phyloP scores from a whole-genome alignment of 805 yeast genomes.

The Metschnikowia sp. region DNA sequence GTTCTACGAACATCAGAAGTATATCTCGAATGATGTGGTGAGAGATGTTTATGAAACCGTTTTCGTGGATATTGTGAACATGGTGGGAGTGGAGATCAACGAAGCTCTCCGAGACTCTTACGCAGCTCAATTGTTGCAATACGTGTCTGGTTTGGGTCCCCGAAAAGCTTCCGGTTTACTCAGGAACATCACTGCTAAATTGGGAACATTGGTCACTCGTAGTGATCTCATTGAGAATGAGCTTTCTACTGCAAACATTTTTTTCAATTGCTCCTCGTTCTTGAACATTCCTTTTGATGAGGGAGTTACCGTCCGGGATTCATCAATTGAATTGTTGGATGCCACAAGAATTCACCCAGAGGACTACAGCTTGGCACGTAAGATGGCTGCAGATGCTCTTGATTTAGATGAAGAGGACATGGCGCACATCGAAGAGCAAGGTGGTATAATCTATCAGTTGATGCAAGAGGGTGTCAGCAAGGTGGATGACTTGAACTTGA shows the following conservation, averaged over 20 bases:
- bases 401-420: slow-evolving; percentile 94
- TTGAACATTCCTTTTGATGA: slow-evolving; percentile 71
- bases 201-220: slow-evolving; percentile 60
- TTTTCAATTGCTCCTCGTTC: slow-evolving; percentile 90
- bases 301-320: slow-evolving; percentile 49
- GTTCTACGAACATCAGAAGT: slow-evolving; percentile 69
- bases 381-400: slow-evolving; percentile 97
- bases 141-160: slow-evolving; percentile 89
- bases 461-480: slow-evolving; percentile 67
- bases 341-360: slow-evolving; percentile 97
- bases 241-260: slow-evolving; percentile 74
- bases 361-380: slow-evolving; percentile 91
- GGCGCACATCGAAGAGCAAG: slow-evolving; percentile 73
- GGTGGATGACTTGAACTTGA: slow-evolving; percentile 82
- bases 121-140: slow-evolving; percentile 67
- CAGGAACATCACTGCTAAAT: slow-evolving; percentile 66
- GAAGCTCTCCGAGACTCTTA: slow-evolving; percentile 79
- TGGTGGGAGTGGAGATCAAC: slow-evolving; percentile 92
- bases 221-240: slow-evolving; percentile 81
- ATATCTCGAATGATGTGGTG: slow-evolving; percentile 62
- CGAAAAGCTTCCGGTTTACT: slow-evolving; percentile 87
- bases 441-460: slow-evolving; percentile 74
- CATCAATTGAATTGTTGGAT: slow-evolving; percentile 79
- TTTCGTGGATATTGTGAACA: slow-evolving; percentile 83
- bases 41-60: slow-evolving; percentile 69